Conservation (phyloP, 2,329 filamentous ascomycete genomes). For the Setomelanomma holmii region DNA sequence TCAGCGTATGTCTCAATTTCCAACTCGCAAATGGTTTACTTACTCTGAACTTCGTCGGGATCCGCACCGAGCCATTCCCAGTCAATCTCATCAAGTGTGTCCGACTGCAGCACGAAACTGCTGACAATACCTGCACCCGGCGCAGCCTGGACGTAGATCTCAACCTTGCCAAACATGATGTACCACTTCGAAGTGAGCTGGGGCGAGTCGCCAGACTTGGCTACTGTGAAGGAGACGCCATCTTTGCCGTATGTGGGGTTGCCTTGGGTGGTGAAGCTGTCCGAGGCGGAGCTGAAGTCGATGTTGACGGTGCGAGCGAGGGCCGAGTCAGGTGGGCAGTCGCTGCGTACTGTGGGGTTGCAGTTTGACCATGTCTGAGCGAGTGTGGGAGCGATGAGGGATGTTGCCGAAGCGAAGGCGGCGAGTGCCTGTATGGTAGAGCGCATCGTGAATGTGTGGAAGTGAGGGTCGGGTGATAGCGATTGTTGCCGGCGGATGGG, state of each 20-base stretch:
- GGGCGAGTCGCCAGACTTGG: constrained; percentile 79
- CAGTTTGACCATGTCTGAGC: constrained; percentile 64
- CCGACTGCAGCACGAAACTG: constrained; percentile 88
- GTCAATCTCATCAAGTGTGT: constrained; percentile 94
- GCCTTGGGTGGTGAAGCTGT: constrained; percentile 77
- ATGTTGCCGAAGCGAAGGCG: constrained; percentile 48
- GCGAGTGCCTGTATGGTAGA: constrained; percentile 43
- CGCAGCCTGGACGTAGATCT: constrained; percentile 83
- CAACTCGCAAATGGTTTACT: constrained; percentile 70
- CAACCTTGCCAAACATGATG: constrained; percentile 97
- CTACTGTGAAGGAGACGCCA: constrained; percentile 83
- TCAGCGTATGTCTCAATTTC: too few relatives aligned
- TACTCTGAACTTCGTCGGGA: constrained; percentile 82
- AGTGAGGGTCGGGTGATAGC: constrained; percentile 8
- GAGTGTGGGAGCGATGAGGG: constrained; percentile 48
- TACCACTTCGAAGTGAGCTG: constrained; percentile 91
- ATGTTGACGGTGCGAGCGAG: constrained; percentile 82
- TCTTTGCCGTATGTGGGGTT: constrained; percentile 75
- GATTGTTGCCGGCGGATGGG: constrained; percentile 5
- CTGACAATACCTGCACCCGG: constrained; percentile 92
- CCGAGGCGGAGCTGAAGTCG: constrained; percentile 80
- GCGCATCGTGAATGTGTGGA: constrained; percentile 38
- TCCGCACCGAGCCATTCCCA: constrained; percentile 93
- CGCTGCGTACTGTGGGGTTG: constrained; percentile 62
- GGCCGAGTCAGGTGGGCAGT: constrained; percentile 78